phyloP scores from a whole-genome alignment of 495 filamentous ascomycete genomes.

The Cladorrhinum samala region DNA sequence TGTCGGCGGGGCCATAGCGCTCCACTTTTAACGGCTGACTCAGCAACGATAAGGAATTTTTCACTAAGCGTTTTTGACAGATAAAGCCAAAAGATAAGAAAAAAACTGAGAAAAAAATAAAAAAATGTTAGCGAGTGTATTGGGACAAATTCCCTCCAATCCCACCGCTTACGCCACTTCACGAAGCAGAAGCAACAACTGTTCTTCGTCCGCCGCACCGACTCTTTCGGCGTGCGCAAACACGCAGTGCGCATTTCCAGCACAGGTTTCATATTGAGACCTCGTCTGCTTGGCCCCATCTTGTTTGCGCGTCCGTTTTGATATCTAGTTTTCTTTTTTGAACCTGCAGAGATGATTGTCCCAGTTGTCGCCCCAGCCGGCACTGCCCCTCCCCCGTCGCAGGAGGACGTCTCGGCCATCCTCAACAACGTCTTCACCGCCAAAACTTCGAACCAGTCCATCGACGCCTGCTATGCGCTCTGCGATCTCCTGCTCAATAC shows the following conservation, averaged over 20 bases:
- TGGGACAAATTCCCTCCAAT: background rate
- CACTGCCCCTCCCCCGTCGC: conserved; percentile 52
- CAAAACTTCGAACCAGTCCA: conserved; percentile 75
- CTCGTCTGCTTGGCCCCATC: background rate
- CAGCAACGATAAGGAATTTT: background rate
- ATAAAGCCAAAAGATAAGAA: background rate
- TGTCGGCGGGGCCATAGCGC: background rate
- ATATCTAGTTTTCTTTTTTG: conserved; percentile 13
- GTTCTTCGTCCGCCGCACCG: background rate
- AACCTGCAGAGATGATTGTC: conserved; percentile 24
- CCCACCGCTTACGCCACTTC: too few species aligned
- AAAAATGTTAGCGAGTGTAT: background rate
- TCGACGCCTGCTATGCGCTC: conserved; percentile 80
- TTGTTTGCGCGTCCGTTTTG: background rate
- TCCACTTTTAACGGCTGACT: background rate
- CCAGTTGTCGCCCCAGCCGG: conserved; percentile 29
- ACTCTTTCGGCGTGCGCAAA: background rate
- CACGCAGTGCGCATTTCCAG: conserved; percentile 14
- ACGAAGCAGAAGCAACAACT: too few species aligned
- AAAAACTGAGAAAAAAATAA: background rate
- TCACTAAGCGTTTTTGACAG: background rate
- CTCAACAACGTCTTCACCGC: conserved; percentile 72
- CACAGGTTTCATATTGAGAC: conserved; percentile 12
- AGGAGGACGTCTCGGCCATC: conserved; percentile 65
- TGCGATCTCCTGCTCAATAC: conserved; percentile 73